Base-by-base conservation (phyloP, 23 red algal genomes). In the Agarophyton chilense region DNA sequence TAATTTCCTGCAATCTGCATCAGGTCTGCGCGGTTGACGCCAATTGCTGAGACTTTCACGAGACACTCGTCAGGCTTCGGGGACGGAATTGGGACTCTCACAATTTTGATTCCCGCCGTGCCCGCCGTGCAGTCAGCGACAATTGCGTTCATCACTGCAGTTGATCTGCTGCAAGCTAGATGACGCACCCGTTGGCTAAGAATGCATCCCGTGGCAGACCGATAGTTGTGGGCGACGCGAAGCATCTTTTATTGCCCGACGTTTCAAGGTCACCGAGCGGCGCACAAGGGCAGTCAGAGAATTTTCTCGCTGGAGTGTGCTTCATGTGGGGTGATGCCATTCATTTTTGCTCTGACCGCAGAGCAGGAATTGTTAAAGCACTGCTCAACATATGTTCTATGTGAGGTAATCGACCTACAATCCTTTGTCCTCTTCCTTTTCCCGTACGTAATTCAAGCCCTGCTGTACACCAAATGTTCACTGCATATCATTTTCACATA, bases 21-120 rank as follows among this genome's bases (percentile, higher is more conserved):
- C 19, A 98, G 58, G 62, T 98, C 95, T 29, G 95, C 95, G 43
- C 95, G 90, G 72, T 98, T 98, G 29, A 98, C 92, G 39, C 90
- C 89, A 52, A 92, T 79, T 41, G 88, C 89, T 11, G 72, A 42
- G 22, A 98, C 90, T 22, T 73, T 65, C 3, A 98, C 18, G 33
- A 98, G 79, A 22, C 84, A 47, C 46, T 98, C 68, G 32, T 89
- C 85, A 19, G 73, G 71, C 49, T 67, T 52, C 0, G 85, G 70
- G 2, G 56, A 25, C 8, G 85, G 85, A 67, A 89, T 77, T 49
- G 85, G 70, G 10, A 58, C 52, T 31, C n/a, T 78, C 32, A 78
- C 39, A 14, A 45, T 78, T 46, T 74, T 74, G 41, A 74, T n/a
- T 26, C 60, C 60, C 17, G 29, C 17, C 26, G 62, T 16, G 10